phyloP scores from a whole-genome alignment of 1,139 yeast species.

The Pichia sp. region DNA sequence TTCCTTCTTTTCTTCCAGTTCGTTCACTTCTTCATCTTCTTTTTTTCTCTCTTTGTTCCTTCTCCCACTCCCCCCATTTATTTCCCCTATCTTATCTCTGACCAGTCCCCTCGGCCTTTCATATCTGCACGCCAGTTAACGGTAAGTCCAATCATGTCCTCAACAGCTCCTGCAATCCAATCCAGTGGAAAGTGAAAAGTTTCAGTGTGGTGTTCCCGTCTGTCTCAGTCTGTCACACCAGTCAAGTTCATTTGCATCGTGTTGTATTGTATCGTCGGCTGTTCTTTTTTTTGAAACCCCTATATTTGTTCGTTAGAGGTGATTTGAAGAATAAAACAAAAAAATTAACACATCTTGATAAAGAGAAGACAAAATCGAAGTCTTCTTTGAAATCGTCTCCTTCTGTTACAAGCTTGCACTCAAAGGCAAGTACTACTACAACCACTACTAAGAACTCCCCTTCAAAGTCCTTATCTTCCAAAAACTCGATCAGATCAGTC shows the following conservation, averaged over 20 bases:
- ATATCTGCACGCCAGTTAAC: too few species aligned
- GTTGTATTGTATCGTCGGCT: not conserved
- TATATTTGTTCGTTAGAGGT: not conserved
- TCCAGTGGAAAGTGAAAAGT: too few species aligned
- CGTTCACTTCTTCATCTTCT: not conserved
- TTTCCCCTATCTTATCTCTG: not conserved
- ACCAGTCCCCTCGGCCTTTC: too few species aligned
- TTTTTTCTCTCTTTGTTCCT: not conserved
- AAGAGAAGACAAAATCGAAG: slow-evolving; percentile 4
- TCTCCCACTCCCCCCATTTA: not conserved
- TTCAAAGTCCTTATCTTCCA: not conserved
- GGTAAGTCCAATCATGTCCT: too few species aligned
- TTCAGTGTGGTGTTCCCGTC: too few species aligned
- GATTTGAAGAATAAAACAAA: slow-evolving; percentile 9
- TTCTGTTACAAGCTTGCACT: not conserved
- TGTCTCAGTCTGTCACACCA: too few species aligned
- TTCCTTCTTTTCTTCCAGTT: too few species aligned
- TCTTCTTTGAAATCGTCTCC: slow-evolving; percentile 1
- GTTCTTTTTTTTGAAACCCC: not conserved
- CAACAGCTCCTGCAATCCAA: too few species aligned
- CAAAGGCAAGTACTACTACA: not conserved
- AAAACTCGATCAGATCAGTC: not conserved
- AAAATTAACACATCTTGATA: slow-evolving; percentile 1
- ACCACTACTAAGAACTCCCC: not conserved
- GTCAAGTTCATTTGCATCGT: not conserved